phyloP scores from a whole-genome alignment of 345 rosid species.

The Psidium friedrichsthalianum region DNA sequence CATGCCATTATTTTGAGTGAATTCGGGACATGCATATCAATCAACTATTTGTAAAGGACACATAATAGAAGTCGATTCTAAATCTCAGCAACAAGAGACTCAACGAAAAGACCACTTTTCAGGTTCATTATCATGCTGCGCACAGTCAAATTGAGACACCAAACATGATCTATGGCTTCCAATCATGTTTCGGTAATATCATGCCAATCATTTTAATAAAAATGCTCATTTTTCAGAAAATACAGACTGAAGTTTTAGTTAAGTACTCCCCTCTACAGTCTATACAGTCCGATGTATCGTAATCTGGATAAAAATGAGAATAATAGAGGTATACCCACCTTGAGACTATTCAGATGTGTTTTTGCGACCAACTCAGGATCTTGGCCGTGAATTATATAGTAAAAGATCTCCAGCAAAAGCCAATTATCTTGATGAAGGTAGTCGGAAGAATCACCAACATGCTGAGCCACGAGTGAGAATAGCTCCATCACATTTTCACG shows the following conservation, averaged over 20 bases:
- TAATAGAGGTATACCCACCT: slow-evolving; percentile 13
- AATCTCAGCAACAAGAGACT: background rate
- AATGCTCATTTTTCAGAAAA: background rate
- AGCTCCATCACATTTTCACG: slow-evolving; percentile 79
- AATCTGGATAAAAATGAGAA: background rate
- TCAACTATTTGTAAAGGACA: background rate
- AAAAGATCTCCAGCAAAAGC: slow-evolving; percentile 67
- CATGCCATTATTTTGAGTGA: slow-evolving; percentile 11
- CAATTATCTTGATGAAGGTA: slow-evolving; percentile 75
- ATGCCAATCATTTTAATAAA: background rate
- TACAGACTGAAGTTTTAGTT: background rate
- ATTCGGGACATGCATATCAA: background rate
- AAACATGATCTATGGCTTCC: background rate
- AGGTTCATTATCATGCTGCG: background rate
- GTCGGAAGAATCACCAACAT: slow-evolving; percentile 34
- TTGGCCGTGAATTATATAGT: slow-evolving; percentile 65
- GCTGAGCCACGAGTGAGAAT: slow-evolving; percentile 54
- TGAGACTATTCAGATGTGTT: slow-evolving; percentile 33
- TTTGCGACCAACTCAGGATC: slow-evolving; percentile 58
- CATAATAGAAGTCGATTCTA: background rate
- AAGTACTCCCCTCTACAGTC: background rate
- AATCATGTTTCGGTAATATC: background rate
- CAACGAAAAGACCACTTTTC: background rate
- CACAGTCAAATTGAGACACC: background rate
- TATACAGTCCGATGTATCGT: background rate